These are phyloP conservation scores for Phyllosticta citrichinensis DNA, from an alignment of 2,329 filamentous ascomycete species.

Conservation along the genomic window DNA sequence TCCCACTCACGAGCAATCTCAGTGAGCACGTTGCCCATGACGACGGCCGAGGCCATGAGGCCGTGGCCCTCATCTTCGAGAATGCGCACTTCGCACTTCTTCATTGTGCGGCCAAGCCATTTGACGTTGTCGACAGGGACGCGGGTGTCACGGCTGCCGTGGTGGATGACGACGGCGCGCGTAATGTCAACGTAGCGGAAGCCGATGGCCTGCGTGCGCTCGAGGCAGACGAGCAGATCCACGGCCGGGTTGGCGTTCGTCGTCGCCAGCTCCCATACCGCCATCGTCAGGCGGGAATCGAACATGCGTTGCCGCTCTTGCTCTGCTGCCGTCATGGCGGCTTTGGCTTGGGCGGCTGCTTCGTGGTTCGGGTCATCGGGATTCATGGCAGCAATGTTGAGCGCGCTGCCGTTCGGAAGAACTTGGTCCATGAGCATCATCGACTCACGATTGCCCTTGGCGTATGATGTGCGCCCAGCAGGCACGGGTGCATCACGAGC, in stretches of 20 bases:
- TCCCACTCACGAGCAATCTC: constrained; percentile 88
- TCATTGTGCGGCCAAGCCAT: constrained; percentile 93
- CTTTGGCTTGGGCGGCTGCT: constrained; percentile 24
- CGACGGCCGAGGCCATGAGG: constrained; percentile 83
- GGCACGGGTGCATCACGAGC: constrained; percentile 2
- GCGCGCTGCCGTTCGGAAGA: constrained; percentile 28
- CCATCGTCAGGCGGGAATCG: constrained; percentile 76
- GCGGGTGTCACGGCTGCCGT: constrained; percentile 79
- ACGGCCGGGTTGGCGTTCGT: constrained; percentile 87
- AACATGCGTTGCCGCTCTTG: constrained; percentile 66
- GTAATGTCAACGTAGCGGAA: constrained; percentile 97
- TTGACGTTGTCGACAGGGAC: constrained; percentile 92
- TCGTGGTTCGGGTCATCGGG: constrained; percentile 23
- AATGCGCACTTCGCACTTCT: constrained; percentile 80
- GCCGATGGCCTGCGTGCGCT: constrained; percentile 81
- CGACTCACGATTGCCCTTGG: constrained; percentile 32
- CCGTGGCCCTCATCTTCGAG: constrained; percentile 89
- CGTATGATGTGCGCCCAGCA: constrained; percentile 12
- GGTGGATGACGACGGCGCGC: constrained; percentile 82
- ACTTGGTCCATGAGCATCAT: constrained; percentile 42
- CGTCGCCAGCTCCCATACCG: constrained; percentile 90
- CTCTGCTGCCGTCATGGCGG: constrained; percentile 53
- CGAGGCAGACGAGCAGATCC: constrained; percentile 84
- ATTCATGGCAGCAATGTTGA: constrained; percentile 21
- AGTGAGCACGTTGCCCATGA: constrained; percentile 90